Evolutionary conservation across 371 early-diverging fungal species (phyloP), one percentile per base, ranked within the genome.

Genomic region (Neoconidiobolus thromboides): DNA sequence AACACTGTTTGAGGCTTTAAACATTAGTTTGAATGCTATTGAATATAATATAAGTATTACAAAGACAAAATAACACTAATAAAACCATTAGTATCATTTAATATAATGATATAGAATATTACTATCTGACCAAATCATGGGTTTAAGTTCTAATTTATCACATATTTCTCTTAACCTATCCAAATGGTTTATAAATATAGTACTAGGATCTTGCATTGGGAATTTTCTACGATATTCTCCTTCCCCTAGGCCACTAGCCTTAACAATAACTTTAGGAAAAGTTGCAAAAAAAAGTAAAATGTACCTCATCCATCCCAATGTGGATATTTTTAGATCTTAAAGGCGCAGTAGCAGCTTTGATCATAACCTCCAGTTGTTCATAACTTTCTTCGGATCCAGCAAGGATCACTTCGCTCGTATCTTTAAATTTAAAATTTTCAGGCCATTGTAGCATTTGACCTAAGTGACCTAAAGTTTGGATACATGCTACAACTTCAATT

Each of bases 371-470:
- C 43, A 91, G 75, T 43, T 89, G 76, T 39, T 75, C 79, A 62
- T 88, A 89, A 0, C 89, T 89, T 26, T 86, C 78, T 53, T 85
- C 82, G 46, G 75, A 75, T 56, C 74, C 72, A 14, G 79, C 70
- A 41, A 89, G 67, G 1, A 91, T 62, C 0, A 89, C 89, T 63
- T 91, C 91, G 48, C 69, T 71, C 1, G 88, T 89, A 64, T 89
- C 91, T 58, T 87, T 76, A 6, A 89, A 68, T 54, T 79, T 63
- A 5, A 81, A 75, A 66, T 79, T 90, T 43, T 76, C 75, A 2
- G 91, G 91, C 89, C 91, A 90, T 69, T 90, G 91, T 42, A 91
- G 69, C 2, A 90, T 77, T 64, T 91, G 91, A 0, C 91, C 91
- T 62, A 91, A 63, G 65, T 91, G 91, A 1, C 91, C 91, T 56